Evolutionary conservation across 1,139 yeast species (phyloP), one percentile per base, ranked within the genome.

Genomic region (Torulaspora pretoriensis): DNA sequence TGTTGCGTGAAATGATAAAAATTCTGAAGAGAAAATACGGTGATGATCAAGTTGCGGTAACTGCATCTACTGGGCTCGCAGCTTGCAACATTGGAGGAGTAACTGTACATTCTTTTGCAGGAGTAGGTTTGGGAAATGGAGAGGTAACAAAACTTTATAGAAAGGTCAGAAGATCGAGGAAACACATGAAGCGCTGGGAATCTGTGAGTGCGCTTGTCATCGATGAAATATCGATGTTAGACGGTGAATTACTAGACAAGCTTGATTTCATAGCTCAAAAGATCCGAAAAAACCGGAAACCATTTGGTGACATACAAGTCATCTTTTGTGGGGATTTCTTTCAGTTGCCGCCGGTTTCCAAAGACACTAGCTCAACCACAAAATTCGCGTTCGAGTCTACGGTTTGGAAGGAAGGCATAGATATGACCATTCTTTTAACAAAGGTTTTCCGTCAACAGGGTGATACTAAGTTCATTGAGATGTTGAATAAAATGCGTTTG

Each of bases 371-470:
- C 2, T 54, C 49, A 14, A 48, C 53, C 4, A 52, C 73, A 1
- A 57, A 69, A 47, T 90, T 87, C 67, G 84, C 95, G 8, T 92
- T 92, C 65, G 94, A 90, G 57, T 76, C 92, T 9, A 58, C 67
- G 1, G 70, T 83, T 2, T 92, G 99, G 99, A 70, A 71, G 40
- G 69, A 70, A 19, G 73, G 82, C 1, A 78, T 92, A 42, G 70
- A 77, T 29, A 69, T 74, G 35, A 85, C 95, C 0, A 79, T 88
- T 42, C 78, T 83, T 28, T 69, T 92, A 38, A 73, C 77, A 45
- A 86, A 83, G 54, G 94, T 92, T n/a, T 92, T 89, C 64, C 77
- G 99, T 52, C 98, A 92, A 63, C 81, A 81, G 58, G 95, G 95
- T 35, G 95, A 87, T 56, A 72, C 74, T 41, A 74, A 70, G 37